Conservation (phyloP, 305 asterid species). For the Fraxinus ornus region DNA sequence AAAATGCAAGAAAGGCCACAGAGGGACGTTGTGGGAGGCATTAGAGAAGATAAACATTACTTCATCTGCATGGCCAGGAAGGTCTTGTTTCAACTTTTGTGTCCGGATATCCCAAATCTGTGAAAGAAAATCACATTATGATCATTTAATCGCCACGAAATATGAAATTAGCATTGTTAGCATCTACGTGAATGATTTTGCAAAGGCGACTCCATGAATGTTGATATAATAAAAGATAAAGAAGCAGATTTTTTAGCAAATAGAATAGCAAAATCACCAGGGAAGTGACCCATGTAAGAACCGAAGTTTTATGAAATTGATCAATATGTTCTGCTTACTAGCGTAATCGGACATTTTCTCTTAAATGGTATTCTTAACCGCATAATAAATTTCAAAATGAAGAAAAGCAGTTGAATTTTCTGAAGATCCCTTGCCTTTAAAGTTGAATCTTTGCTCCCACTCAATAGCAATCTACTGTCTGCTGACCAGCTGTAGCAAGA, state of each 20-base stretch:
- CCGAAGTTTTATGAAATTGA: neutral
- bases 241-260: neutral
- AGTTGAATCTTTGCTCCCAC: constrained; percentile 98
- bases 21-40: neutral
- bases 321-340: neutral
- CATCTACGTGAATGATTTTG: neutral
- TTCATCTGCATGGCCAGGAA: constrained; percentile 99
- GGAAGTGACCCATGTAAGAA: neutral
- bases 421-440: constrained; percentile 55
- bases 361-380: neutral
- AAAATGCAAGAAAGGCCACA: neutral
- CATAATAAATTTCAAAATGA: neutral
- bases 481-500: constrained; percentile 89
- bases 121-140: constrained; percentile 13
- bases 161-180: neutral
- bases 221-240: neutral
- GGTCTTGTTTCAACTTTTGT: constrained; percentile 87
- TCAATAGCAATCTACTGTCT: constrained; percentile 88
- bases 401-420: constrained; percentile 5
- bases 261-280: neutral
- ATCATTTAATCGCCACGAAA: neutral
- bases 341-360: neutral
- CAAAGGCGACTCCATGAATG: neutral
- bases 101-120: constrained; percentile 97
- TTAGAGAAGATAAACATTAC: constrained; percentile 34